Percentiles rank a stretch among this genome's conserved stretches.
Evolutionary conservation across 176 grass and related monocot genomes (phyloP).

Genomic region (Aegilops bicornis): DNA sequence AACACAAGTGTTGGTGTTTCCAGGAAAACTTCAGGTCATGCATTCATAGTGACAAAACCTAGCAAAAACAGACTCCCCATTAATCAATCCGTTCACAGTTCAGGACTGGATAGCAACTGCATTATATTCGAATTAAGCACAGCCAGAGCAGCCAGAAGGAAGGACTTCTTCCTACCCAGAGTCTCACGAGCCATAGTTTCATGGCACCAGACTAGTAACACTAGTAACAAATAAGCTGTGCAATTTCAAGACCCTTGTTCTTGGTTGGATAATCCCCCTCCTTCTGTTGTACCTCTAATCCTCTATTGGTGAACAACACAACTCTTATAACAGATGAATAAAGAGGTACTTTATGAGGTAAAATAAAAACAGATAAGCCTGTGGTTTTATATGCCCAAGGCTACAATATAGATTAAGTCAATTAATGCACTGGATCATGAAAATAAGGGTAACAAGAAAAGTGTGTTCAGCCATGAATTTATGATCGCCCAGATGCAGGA

Average conservation of each 20-base stretch:
- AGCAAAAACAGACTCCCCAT: not conserved
- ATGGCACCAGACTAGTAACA: not conserved
- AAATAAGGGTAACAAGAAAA: not conserved
- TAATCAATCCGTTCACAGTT: not conserved
- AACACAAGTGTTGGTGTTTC: not conserved
- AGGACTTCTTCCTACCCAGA: not conserved
- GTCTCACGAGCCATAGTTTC: not conserved
- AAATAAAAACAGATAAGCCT: no score
- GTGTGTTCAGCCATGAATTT: not conserved
- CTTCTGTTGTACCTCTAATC: no score
- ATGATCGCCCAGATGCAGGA: not conserved
- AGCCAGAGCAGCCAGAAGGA: not conserved
- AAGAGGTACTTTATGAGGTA: no score
- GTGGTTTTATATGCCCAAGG: no score
- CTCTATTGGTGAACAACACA: not conserved
- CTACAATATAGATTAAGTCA: no score
- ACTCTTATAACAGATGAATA: no score
- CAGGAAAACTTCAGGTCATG: not conserved
- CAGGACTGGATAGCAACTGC: not conserved
- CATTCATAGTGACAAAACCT: not conserved
- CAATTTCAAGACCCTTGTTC: not conserved
- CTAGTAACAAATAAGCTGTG: not conserved
- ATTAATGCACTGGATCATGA: not conserved
- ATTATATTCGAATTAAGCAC: not conserved
- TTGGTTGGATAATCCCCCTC: no score